phyloP scores from a whole-genome alignment of 768 basidiomycete genomes.

The Podaxis sp. region DNA sequence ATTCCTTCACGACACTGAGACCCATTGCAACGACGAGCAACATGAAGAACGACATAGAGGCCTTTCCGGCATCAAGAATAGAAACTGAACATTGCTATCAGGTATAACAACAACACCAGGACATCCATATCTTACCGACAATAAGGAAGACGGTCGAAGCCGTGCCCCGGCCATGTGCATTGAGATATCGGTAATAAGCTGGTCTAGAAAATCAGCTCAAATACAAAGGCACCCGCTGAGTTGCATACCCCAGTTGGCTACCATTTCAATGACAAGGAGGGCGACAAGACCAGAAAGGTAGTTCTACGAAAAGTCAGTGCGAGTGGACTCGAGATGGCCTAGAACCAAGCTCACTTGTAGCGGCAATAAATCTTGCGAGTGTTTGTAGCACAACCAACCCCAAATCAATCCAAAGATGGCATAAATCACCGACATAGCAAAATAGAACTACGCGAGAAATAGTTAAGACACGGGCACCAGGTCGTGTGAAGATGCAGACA shows the following conservation, averaged over 20 bases:
- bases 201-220: constrained; percentile 12
- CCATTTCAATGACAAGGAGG: constrained; percentile 90
- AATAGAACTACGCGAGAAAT: constrained; percentile 65
- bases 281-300: constrained; percentile 88
- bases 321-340: background rate
- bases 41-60: constrained; percentile 94
- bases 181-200: constrained; percentile 95
- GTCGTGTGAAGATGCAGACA: constrained; percentile 7
- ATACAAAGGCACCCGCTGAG: background rate
- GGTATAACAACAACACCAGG: background rate
- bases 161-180: constrained; percentile 72
- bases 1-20: constrained; percentile 86
- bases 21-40: constrained; percentile 90
- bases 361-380: constrained; percentile 80
- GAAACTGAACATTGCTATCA: constrained; percentile 52
- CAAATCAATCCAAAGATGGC: constrained; percentile 61
- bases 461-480: background rate
- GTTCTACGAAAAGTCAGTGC: constrained; percentile 42
- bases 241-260: constrained; percentile 78
- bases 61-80: constrained; percentile 92
- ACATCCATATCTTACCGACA: constrained; percentile 53
- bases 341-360: constrained; percentile 60
- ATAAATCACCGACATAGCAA: constrained; percentile 81
- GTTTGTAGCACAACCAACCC: constrained; percentile 80
- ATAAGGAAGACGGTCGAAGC: constrained; percentile 88